A percentile compares a stretch with the other conserved stretches of the same genome.
phyloP scores from a whole-genome alignment of 805 yeast genomes.

The Zygotorulaspora chibaensis region DNA sequence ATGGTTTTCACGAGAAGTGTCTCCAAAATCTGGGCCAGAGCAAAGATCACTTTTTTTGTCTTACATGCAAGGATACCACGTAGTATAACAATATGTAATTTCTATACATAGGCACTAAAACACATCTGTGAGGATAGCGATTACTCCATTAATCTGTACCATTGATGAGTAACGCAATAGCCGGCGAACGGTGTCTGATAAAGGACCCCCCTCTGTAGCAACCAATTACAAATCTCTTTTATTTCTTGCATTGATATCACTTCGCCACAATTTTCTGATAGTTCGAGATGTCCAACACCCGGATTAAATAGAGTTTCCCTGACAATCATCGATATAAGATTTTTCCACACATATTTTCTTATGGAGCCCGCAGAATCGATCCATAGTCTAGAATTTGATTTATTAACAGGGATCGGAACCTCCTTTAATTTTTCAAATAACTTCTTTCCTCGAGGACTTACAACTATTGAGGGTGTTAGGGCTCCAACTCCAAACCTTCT shows the following conservation, averaged over 20 bases:
- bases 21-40: constrained; percentile 30
- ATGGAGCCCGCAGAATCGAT: constrained; percentile 60
- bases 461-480: constrained; percentile 61
- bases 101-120: not conserved
- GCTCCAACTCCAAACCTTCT: constrained; percentile 62
- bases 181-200: constrained; percentile 20
- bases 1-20: constrained; percentile 30
- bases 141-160: constrained; percentile 24
- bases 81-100: not conserved
- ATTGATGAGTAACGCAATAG: constrained; percentile 17
- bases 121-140: not conserved
- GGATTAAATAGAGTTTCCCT: constrained; percentile 49
- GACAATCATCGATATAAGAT: constrained; percentile 45
- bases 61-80: constrained; percentile 15
- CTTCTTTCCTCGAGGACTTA: constrained; percentile 33
- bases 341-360: constrained; percentile 56
- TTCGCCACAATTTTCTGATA: constrained; percentile 24
- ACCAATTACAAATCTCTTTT: constrained; percentile 41
- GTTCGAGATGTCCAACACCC: constrained; percentile 39
- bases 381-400: constrained; percentile 69
- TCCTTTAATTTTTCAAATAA: constrained; percentile 8
- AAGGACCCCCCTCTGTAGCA: constrained; percentile 35
- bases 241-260: constrained; percentile 40
- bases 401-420: constrained; percentile 51
- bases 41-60: constrained; percentile 16